Base-by-base conservation (phyloP, 1,284 basidiomycete species). In the Cystobasidiaceae sp. region DNA sequence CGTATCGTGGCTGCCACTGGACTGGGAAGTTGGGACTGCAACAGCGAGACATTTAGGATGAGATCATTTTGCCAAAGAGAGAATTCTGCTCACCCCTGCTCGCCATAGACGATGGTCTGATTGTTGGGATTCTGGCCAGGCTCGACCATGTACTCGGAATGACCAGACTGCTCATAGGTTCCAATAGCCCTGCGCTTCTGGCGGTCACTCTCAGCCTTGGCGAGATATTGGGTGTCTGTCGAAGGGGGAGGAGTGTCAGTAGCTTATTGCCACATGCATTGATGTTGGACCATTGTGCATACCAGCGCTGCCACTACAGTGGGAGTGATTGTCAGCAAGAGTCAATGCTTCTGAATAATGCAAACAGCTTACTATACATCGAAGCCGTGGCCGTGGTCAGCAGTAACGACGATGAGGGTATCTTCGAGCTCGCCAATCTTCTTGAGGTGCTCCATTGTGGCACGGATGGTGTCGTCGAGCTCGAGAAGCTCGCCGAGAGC, bases 401-500 rank as follows among this genome's bases (percentile, higher is more conserved):
- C 77, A 2, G 78, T 80, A 51, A 79, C 75, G 45, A 79, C 70
- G 52, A 80, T 69, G 25, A 79, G 75, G 5, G 79, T 80, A 25
- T 79, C 72, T 21, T 80, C 75, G 37, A 74, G 71, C 68, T 77
- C 73, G 46, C 78, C 78, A 44, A 78, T 77, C 72, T 77, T 67
- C 67, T 75, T 72, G 30, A 63, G 34, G 39, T 43, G 7, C 9
- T 2, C 67, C n/a, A 79, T 68, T 7, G 76, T 77, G 4, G 77
- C 76, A 43, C 74, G 73, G 43, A 80, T 63, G 4, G 78, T 78
- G 70, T 78, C 75, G 71, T 80, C 78, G 43, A 79, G 74, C 71
- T 80, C 78, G 58, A 79, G 75, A 7, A 79, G 73, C 49, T 80
- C 79, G 11, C 78, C 79, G 17, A 79, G 74, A 13, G 78, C 78